Conservation (phyloP, 2,329 filamentous ascomycete species). For the Colletotrichum plurivorum region DNA sequence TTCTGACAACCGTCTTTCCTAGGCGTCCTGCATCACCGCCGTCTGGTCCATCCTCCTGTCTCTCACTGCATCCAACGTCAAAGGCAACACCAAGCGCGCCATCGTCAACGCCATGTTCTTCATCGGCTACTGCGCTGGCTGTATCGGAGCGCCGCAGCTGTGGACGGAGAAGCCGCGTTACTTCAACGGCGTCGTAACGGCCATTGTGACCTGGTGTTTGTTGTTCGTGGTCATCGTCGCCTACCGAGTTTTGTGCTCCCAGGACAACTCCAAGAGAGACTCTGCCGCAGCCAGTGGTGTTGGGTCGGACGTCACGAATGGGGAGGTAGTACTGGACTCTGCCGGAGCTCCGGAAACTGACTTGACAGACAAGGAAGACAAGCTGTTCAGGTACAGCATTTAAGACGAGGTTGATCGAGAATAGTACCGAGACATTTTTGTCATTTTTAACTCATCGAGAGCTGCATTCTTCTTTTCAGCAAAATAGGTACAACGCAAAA, state of each 20-base stretch:
- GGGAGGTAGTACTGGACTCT: constrained; percentile 43
- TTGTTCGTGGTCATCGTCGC: constrained; percentile 50
- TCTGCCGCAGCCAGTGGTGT: background rate
- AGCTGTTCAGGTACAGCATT: constrained; percentile 50
- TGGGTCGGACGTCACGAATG: background rate
- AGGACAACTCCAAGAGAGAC: constrained; percentile 52
- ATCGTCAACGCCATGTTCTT: constrained; percentile 64
- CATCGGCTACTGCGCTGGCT: constrained; percentile 63
- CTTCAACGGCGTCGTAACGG: constrained; percentile 60
- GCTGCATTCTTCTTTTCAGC: no score
- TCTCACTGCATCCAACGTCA: constrained; percentile 63
- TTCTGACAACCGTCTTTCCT: background rate
- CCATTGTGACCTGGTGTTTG: constrained; percentile 59
- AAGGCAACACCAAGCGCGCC: constrained; percentile 65
- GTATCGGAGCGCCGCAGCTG: constrained; percentile 62
- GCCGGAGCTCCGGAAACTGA: constrained; percentile 47
- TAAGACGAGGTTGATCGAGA: background rate
- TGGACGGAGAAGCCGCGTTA: constrained; percentile 62
- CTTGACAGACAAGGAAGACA: constrained; percentile 54
- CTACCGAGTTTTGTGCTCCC: constrained; percentile 52
- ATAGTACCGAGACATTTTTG: no score
- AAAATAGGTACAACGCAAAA: no score
- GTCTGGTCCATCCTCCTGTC: constrained; percentile 58
- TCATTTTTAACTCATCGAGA: no score
- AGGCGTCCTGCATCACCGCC: constrained; percentile 59